Evolutionary conservation across 2,329 filamentous ascomycete genomes (phyloP).

Genomic region (Colletotrichum acutatum): DNA sequence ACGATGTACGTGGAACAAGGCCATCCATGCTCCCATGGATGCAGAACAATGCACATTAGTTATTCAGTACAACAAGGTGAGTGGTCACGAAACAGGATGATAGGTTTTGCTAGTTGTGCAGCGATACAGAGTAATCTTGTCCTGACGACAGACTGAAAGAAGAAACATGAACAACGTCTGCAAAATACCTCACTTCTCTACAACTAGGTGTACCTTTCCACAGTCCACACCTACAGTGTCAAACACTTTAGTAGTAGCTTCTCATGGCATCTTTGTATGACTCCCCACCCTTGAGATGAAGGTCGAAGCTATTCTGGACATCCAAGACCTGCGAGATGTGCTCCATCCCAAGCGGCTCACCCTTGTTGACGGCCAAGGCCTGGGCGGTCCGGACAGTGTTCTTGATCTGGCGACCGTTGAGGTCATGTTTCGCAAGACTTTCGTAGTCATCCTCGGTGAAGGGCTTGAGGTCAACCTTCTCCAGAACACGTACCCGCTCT

Average conservation of each 20-base stretch:
- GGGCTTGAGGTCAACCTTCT: constrained; percentile 66
- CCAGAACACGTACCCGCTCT: constrained; percentile 74
- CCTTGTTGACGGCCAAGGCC: constrained; percentile 82
- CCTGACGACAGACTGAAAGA: no score
- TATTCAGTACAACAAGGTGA: no score
- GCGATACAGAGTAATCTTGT: no score
- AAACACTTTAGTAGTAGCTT: constrained; percentile 66
- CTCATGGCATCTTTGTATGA: constrained; percentile 86
- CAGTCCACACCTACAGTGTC: no score
- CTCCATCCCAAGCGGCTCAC: constrained; percentile 76
- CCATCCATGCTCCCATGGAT: no score
- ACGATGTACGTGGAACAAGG: no score
- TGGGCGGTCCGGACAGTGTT: constrained; percentile 87
- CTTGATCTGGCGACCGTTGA: constrained; percentile 80
- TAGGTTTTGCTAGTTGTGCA: no score
- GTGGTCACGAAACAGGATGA: no score
- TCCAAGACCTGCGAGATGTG: constrained; percentile 88
- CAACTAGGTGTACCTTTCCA: no score
- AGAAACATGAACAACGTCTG: no score
- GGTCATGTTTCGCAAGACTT: constrained; percentile 72
- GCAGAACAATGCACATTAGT: no score
- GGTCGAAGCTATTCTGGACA: constrained; percentile 84
- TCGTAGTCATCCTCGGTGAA: constrained; percentile 77
- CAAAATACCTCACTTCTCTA: no score
- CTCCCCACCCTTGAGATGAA: constrained; percentile 84